Evolutionary conservation across 2,329 filamentous ascomycete species (phyloP), one percentile per base, ranked within the genome.

Genomic region (Aspergillus pseudoterreus): DNA sequence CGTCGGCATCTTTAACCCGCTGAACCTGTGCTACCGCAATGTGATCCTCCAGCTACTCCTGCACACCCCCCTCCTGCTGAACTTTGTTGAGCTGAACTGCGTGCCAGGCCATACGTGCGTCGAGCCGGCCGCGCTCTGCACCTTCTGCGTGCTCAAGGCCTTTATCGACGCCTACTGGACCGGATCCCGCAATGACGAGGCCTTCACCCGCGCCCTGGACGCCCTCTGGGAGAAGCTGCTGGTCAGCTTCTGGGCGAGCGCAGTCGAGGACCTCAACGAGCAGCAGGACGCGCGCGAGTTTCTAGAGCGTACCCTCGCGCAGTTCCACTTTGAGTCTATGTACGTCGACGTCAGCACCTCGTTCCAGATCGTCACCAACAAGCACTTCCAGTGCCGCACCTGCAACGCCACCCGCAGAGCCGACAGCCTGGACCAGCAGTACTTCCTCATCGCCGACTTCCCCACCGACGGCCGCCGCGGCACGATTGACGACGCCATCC

Each of bases 1-100:
- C 24, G 45, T 42, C 48, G 54, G 57, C 22, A 56, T 59, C 51
- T 35, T 46, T 19, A 42, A 48, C 19, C 27, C 42, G 10, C n/a
- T 32, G 3, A 42, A 35, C 21, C 41, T 59, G 9, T 67, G 66
- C 50, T 69, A 69, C 54, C 59, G 65, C 15, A 70, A 67, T 53
- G 53, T 54, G 6, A 47, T 48, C 12, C 52, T 66, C 5, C 49
- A 58, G 12, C 27, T 62, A 38, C 49, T 68, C 21, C 52, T 68
- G n/a, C 62, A 67, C 53, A 56, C 54, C 1, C 60, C 63, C 2
- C 9, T 56, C 1, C 49, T 69, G 21, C 5, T 63, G 32, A 60
- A 65, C 30, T 68, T 62, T 57, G 21, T 62, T 2, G n/a, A 48
- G 32, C 8, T 41, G 3, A 50, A 43, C 24, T 54, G 57, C 14